Conservation (phyloP, 2,329 filamentous ascomycete species). For the Talaromyces sp. region DNA sequence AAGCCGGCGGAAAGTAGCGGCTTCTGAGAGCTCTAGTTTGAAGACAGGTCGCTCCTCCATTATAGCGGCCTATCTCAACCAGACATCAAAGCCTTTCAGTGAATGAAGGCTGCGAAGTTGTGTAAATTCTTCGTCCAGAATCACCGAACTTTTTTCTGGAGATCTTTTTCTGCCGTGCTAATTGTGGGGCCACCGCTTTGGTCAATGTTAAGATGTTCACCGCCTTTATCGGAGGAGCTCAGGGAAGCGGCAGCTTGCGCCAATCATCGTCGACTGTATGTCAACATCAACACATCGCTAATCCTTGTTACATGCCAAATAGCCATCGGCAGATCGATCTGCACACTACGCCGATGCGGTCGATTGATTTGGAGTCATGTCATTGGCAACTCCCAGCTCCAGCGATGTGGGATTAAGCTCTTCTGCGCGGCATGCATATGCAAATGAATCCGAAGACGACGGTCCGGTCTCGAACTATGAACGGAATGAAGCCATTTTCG, state of each 20-base stretch:
- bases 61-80: constrained; percentile 29
- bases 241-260: constrained; percentile 7
- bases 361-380: constrained; percentile 26
- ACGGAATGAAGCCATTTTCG: constrained; percentile 23
- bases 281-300: not conserved
- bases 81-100: constrained; percentile 30
- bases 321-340: constrained; percentile 11
- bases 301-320: not conserved
- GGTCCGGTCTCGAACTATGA: constrained; percentile 23
- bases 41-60: constrained; percentile 40
- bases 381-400: constrained; percentile 25
- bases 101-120: constrained; percentile 29
- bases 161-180: constrained; percentile 32
- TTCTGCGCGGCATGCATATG: constrained; percentile 14
- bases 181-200: constrained; percentile 8
- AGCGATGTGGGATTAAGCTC: constrained; percentile 21
- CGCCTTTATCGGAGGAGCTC: constrained; percentile 22
- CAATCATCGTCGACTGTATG: not conserved
- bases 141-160: constrained; percentile 26
- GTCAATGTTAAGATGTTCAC: constrained; percentile 23
- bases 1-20: constrained; percentile 53
- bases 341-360: constrained; percentile 13
- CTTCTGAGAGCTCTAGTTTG: constrained; percentile 54
- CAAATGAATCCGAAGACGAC: constrained; percentile 22
- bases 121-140: constrained; percentile 14